These are phyloP conservation scores for Atractiella rhizophila DNA, from an alignment of 768 basidiomycete species.

Conservation along the genomic window DNA sequence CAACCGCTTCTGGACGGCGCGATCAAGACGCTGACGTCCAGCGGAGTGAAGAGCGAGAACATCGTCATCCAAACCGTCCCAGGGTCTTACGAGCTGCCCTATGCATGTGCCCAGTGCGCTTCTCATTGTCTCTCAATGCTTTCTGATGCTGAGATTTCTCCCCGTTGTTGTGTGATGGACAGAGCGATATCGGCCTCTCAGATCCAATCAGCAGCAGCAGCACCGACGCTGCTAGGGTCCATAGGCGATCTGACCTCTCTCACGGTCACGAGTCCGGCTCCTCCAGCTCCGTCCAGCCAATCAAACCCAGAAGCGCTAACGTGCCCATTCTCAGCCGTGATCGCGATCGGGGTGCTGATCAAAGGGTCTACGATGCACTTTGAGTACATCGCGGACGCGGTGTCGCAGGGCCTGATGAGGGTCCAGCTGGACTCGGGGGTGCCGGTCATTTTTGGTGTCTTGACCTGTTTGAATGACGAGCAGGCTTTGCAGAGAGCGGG, in stretches of 20 bases:
- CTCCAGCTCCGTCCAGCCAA: conserved; percentile 25
- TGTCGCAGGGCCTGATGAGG: conserved; percentile 79
- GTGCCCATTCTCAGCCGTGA: conserved; percentile 73
- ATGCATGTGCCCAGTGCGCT: conserved; percentile 53
- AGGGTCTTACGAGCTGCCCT: conserved; percentile 79
- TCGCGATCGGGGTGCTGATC: conserved; percentile 93
- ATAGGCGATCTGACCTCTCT: conserved; percentile 23
- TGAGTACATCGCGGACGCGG: conserved; percentile 89
- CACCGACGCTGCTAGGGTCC: conserved; percentile 52
- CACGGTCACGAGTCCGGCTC: conserved; percentile 31
- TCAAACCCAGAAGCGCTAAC: conserved; percentile 23
- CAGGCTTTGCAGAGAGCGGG: conserved; percentile 92
- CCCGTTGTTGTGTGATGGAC: not conserved
- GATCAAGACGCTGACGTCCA: conserved; percentile 48
- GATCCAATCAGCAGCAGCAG: conserved; percentile 47
- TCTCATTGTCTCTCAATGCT: not conserved
- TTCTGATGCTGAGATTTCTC: conserved; percentile 1
- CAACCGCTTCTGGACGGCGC: conserved; percentile 60
- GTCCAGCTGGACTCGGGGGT: conserved; percentile 79
- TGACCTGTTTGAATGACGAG: conserved; percentile 74
- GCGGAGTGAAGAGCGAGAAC: conserved; percentile 67
- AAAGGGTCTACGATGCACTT: conserved; percentile 98
- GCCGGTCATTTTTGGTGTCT: conserved; percentile 86
- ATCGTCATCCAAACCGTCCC: conserved; percentile 80
- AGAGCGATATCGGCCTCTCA: conserved; percentile 77